Conservation (phyloP, 768 basidiomycete genomes). For the Kockovaella imperatae region DNA sequence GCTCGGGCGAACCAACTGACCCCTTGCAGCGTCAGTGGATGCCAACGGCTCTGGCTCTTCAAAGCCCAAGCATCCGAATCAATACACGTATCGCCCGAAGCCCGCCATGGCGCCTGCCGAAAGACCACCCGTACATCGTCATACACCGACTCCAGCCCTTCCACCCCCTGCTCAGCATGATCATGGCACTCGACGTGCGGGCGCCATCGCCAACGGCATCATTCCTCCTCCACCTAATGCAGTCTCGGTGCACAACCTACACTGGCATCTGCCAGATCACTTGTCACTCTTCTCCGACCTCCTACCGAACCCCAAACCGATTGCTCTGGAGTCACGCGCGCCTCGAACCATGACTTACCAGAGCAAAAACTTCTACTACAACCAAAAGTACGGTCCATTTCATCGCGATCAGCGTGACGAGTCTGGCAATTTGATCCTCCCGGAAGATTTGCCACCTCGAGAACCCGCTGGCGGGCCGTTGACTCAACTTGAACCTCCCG, state of each 20-base stretch:
- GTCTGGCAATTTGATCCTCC: slow-evolving; percentile 20
- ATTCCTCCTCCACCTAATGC: slow-evolving; percentile 16
- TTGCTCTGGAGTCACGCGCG: slow-evolving; percentile 50
- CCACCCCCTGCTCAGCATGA: slow-evolving; percentile 31
- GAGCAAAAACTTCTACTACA: slow-evolving; percentile 28
- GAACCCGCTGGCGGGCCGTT: slow-evolving; percentile 16
- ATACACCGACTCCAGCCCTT: slow-evolving; percentile 18
- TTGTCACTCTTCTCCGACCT: slow-evolving; percentile 76
- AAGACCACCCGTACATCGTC: slow-evolving; percentile 7
- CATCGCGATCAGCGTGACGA: slow-evolving; percentile 26
- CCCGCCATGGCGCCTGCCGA: slow-evolving; percentile 13
- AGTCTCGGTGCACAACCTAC: slow-evolving; percentile 24
- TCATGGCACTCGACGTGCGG: slow-evolving; percentile 36
- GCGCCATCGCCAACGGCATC: slow-evolving; percentile 22
- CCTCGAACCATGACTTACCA: slow-evolving; percentile 21
- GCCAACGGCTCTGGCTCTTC: neutral
- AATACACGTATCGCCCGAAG: slow-evolving; percentile 50
- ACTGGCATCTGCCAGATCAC: slow-evolving; percentile 88
- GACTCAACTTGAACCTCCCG: slow-evolving; percentile 42
- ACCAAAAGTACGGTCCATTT: slow-evolving; percentile 34
- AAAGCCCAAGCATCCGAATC: slow-evolving; percentile 49
- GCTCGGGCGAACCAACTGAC: slow-evolving; percentile 1
- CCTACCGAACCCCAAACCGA: slow-evolving; percentile 57
- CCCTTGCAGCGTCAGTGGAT: slow-evolving; percentile 4
- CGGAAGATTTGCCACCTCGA: slow-evolving; percentile 16